Percentiles rank a stretch among this genome's conserved stretches.
phyloP scores from a whole-genome alignment of 2,329 filamentous ascomycete genomes.

The Fusarium aywerte region DNA sequence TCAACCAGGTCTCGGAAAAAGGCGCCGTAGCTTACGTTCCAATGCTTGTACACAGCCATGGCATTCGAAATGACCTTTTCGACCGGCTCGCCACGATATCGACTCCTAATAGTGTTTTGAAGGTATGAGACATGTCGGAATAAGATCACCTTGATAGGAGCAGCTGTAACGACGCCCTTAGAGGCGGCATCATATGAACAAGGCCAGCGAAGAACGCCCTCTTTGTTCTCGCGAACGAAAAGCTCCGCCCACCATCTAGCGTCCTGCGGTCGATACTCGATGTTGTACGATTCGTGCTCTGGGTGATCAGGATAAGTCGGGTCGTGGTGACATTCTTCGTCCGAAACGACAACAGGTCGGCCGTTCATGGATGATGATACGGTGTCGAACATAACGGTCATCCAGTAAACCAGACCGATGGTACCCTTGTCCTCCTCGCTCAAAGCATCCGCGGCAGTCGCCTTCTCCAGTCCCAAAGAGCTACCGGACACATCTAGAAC shows the following conservation, averaged over 20 bases:
- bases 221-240: constrained; percentile 49
- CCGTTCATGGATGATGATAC: constrained; percentile 65
- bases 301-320: constrained; percentile 41
- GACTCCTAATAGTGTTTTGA: constrained; percentile 61
- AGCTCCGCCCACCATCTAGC: constrained; percentile 50
- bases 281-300: constrained; percentile 34
- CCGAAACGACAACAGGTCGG: constrained; percentile 51
- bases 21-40: constrained; percentile 62
- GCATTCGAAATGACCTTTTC: constrained; percentile 62
- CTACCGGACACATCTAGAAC: constrained; percentile 44
- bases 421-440: constrained; percentile 55
- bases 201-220: constrained; percentile 58
- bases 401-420: constrained; percentile 67
- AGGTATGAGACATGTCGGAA: constrained; percentile 67
- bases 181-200: constrained; percentile 65
- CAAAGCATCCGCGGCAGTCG: constrained; percentile 34
- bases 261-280: constrained; percentile 38
- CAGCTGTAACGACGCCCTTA: constrained; percentile 61
- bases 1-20: constrained; percentile 64
- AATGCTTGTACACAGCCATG: constrained; percentile 64
- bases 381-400: constrained; percentile 70
- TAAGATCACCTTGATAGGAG: constrained; percentile 68
- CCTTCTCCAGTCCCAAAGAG: constrained; percentile 42
- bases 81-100: constrained; percentile 51
- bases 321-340: constrained; percentile 56